phyloP scores from a whole-genome alignment of 176 grass and related monocot species.

The Oryza rufipogon region DNA sequence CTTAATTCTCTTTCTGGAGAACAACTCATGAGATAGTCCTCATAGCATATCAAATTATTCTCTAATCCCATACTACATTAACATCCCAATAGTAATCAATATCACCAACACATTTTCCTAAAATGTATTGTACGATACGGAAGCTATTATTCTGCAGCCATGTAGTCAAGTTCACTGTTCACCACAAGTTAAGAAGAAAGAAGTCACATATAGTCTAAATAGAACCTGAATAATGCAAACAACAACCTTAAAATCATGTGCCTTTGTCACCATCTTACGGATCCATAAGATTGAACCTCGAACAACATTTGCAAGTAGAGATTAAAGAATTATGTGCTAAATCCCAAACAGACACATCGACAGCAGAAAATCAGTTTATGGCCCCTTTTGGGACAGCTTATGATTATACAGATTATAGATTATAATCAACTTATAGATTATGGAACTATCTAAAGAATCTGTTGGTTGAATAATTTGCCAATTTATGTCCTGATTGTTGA shows the following conservation, averaged over 20 bases:
- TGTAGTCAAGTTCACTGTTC: neutral
- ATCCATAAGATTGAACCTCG: neutral
- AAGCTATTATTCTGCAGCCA: neutral
- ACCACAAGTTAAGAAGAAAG: neutral
- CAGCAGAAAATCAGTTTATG: neutral
- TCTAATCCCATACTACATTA: constrained; percentile 1
- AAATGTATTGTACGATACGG: neutral
- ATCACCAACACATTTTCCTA: neutral
- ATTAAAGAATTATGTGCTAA: neutral
- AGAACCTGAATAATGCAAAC: neutral
- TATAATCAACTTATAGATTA: too few species aligned
- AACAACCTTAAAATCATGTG: neutral
- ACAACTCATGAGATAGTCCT: neutral
- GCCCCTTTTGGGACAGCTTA: too few species aligned
- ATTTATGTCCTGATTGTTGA: too few species aligned
- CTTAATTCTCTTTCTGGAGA: neutral
- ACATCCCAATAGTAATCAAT: neutral
- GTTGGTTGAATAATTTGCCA: too few species aligned
- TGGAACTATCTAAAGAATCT: too few species aligned
- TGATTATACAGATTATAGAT: too few species aligned
- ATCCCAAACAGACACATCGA: neutral
- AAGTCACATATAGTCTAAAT: neutral
- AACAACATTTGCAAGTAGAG: neutral
- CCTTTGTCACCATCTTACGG: neutral
- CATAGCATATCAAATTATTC: constrained; percentile 17